Evolutionary conservation across 352 stramenopile species (phyloP).

Genomic region (Ochromonadaceae sp.): DNA sequence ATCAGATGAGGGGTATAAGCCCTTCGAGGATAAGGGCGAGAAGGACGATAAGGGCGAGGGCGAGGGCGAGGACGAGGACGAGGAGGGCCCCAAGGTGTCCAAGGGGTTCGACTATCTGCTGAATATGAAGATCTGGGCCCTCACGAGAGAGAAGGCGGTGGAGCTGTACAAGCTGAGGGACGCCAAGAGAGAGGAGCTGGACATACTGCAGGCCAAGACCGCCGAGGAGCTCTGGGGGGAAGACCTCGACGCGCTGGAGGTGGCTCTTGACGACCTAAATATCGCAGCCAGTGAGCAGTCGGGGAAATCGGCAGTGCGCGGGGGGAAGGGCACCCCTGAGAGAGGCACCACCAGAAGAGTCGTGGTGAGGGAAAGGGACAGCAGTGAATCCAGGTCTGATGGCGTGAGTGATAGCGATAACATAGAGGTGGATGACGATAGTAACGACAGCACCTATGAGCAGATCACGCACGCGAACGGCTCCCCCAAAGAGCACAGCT

Average conservation of each 20-base stretch:
- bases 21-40: conserved; percentile 36
- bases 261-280: conserved; percentile 48
- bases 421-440: no score
- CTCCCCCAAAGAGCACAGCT: no score
- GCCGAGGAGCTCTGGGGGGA: conserved; percentile 32
- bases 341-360: no score
- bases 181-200: conserved; percentile 64
- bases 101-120: conserved; percentile 94
- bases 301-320: no score
- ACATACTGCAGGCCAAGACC: conserved; percentile 55
- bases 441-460: no score
- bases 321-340: no score
- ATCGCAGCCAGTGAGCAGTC: no score
- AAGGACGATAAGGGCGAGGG: conserved; percentile 32
- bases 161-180: conserved; percentile 71
- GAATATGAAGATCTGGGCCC: conserved; percentile 91
- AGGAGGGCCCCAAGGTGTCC: conserved; percentile 38
- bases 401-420: no score
- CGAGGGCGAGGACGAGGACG: no score
- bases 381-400: no score
- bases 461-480: no score
- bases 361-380: no score
- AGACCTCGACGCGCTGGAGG: conserved; percentile 55
- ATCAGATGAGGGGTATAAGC: conserved; percentile 45
- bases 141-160: conserved; percentile 84